phyloP scores from a whole-genome alignment of 495 filamentous ascomycete species.

The Coniosporium apollinis region DNA sequence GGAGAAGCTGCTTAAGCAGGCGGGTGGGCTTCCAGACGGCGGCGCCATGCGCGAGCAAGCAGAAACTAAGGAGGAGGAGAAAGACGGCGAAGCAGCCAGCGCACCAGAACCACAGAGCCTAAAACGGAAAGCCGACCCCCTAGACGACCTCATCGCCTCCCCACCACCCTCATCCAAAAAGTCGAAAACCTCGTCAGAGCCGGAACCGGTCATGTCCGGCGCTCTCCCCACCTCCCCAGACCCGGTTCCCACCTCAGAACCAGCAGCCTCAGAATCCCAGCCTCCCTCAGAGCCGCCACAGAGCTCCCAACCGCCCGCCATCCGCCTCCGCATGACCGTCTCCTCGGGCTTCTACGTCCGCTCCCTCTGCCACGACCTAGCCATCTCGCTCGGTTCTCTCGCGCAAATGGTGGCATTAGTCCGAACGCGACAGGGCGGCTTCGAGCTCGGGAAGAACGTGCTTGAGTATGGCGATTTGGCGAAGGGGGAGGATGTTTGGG shows the following conservation, averaged over 20 bases:
- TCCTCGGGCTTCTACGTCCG: slow-evolving; percentile 96
- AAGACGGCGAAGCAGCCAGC: not conserved
- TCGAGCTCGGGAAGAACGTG: slow-evolving; percentile 52
- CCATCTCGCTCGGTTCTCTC: slow-evolving; percentile 60
- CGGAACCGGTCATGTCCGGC: slow-evolving; percentile 11
- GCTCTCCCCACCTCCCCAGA: slow-evolving; percentile 4
- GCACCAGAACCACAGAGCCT: not conserved
- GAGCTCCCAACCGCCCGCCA: slow-evolving; percentile 46
- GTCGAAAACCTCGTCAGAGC: slow-evolving; percentile 4
- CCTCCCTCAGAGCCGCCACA: slow-evolving; percentile 26
- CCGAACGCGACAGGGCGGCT: slow-evolving; percentile 66
- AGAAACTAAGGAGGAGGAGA: not conserved
- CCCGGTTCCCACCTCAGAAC: not conserved
- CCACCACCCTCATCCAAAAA: slow-evolving; percentile 5
- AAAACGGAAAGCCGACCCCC: slow-evolving; percentile 7
- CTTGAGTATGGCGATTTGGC: slow-evolving; percentile 69
- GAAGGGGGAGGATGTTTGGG: slow-evolving; percentile 70
- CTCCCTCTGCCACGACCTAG: slow-evolving; percentile 81
- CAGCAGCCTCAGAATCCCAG: slow-evolving; percentile 8
- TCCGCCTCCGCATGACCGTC: slow-evolving; percentile 75
- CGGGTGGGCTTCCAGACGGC: too few relatives aligned
- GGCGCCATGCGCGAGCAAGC: not conserved
- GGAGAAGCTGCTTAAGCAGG: slow-evolving; percentile 42
- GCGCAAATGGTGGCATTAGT: slow-evolving; percentile 77
- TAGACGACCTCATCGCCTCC: slow-evolving; percentile 2